Conservation (phyloP, 306 rosid genomes). For the Geum urbanum region DNA sequence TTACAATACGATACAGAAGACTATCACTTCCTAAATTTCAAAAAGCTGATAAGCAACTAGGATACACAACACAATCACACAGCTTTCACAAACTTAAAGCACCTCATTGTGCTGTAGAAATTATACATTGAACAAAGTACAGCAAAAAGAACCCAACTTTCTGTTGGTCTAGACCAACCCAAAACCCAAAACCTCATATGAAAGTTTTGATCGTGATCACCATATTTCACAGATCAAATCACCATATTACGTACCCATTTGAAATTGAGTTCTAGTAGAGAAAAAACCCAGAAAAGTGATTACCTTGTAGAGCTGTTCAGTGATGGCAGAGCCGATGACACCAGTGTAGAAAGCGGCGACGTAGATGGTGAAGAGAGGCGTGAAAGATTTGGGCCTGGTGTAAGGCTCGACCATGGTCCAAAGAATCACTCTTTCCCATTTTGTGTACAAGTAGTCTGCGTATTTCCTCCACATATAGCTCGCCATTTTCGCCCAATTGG, state of each 20-base stretch:
- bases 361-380: slow-evolving; percentile 68
- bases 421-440: slow-evolving; percentile 80
- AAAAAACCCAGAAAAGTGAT: neutral
- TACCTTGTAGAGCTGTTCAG: slow-evolving; percentile 94
- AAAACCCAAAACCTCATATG: neutral
- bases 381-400: slow-evolving; percentile 72
- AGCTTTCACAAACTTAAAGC: too few species aligned
- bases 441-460: slow-evolving; percentile 71
- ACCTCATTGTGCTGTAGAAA: too few species aligned
- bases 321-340: slow-evolving; percentile 76
- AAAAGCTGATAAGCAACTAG: too few species aligned
- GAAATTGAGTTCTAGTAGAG: neutral
- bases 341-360: slow-evolving; percentile 81
- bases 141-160: neutral
- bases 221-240: too few species aligned
- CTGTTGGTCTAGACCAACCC: neutral
- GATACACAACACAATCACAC: too few species aligned
- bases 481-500: slow-evolving; percentile 39
- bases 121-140: neutral
- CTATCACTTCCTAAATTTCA: too few species aligned
- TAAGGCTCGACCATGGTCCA: slow-evolving; percentile 92
- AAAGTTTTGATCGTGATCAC: neutral
- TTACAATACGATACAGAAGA: too few species aligned
- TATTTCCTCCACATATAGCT: slow-evolving; percentile 81
- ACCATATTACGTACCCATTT: neutral